Conservation (phyloP, 257 asterid genomes). For the Cynanchum wilfordii region DNA sequence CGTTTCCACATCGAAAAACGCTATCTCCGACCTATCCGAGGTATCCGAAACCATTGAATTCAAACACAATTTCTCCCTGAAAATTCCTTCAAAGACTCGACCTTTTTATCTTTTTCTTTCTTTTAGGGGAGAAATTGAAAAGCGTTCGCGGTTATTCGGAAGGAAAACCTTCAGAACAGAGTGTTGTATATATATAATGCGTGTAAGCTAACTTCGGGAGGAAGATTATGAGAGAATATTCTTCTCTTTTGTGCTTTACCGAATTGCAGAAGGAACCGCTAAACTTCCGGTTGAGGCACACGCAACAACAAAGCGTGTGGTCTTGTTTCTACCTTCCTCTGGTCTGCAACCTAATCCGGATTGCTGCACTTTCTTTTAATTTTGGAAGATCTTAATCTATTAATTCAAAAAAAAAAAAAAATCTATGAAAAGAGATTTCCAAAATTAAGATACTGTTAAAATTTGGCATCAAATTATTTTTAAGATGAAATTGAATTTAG, state of each 20-base stretch:
- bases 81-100: background rate
- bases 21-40: constrained; percentile 65
- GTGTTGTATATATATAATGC: background rate
- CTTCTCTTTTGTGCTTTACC: constrained; percentile 2
- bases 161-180: background rate
- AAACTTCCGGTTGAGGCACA: constrained; percentile 27
- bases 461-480: no score
- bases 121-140: background rate
- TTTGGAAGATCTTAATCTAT: background rate
- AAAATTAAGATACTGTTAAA: no score
- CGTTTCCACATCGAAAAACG: constrained; percentile 91
- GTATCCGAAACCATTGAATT: constrained; percentile 23
- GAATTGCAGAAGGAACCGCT: background rate
- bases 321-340: no score
- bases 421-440: no score
- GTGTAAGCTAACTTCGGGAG: background rate
- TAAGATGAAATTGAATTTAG: no score
- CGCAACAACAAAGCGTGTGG: constrained; percentile 34
- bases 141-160: background rate
- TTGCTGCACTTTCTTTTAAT: no score
- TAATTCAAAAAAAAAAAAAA: no score
- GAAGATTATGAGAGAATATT: constrained; percentile 23
- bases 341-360: no score
- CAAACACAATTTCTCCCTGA: background rate
- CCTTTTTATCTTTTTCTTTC: background rate